phyloP scores from a whole-genome alignment of 768 basidiomycete genomes.

The Agrocybe praecox region DNA sequence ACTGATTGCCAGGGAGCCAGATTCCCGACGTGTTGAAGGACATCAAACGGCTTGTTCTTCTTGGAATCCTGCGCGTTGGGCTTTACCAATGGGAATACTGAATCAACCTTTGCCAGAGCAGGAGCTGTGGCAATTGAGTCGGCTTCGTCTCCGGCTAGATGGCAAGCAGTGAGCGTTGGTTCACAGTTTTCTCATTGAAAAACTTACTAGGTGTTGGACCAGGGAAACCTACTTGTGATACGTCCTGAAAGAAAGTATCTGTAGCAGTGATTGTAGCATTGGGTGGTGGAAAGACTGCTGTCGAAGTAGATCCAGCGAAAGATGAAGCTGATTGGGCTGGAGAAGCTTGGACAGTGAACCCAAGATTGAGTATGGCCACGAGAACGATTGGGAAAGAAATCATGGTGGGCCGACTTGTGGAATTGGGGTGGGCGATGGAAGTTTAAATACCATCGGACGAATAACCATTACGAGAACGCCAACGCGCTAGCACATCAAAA shows the following conservation, averaged over 20 bases:
- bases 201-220: constrained; percentile 50
- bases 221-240: constrained; percentile 43
- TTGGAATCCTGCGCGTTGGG: constrained; percentile 34
- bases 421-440: no score
- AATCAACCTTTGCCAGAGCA: constrained; percentile 33
- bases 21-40: constrained; percentile 48
- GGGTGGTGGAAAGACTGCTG: constrained; percentile 44
- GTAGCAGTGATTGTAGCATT: constrained; percentile 36
- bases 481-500: no score
- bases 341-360: constrained; percentile 2
- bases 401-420: background rate
- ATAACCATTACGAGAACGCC: no score
- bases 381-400: background rate
- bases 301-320: constrained; percentile 44
- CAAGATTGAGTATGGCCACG: background rate
- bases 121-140: constrained; percentile 45
- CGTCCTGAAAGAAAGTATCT: constrained; percentile 43
- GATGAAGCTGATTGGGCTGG: constrained; percentile 29
- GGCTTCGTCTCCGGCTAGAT: constrained; percentile 45
- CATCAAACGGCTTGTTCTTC: constrained; percentile 39
- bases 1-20: constrained; percentile 55
- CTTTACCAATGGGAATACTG: constrained; percentile 42
- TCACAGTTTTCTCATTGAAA: background rate
- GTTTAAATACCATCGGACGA: no score
- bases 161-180: background rate